Evolutionary conservation across 2,329 filamentous ascomycete species (phyloP).

Genomic region (Aspergillus calidoustus): DNA sequence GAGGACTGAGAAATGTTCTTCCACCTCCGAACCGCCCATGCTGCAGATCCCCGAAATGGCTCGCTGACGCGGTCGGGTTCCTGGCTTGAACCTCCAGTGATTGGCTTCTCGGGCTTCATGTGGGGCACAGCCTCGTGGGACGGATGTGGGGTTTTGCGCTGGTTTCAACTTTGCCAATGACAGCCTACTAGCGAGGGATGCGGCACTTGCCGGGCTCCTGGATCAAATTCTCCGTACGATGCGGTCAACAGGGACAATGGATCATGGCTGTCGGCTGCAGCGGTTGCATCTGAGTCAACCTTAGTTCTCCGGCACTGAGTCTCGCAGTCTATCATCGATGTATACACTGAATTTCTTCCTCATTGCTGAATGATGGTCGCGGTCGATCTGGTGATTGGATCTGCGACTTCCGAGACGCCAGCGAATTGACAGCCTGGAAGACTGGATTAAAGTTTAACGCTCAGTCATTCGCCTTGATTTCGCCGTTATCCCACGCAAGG

Average conservation of each 20-base stretch:
- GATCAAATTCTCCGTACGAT: neutral
- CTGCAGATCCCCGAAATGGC: slow-evolving; percentile 13
- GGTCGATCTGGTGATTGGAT: slow-evolving; percentile 5
- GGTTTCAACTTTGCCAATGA: slow-evolving; percentile 21
- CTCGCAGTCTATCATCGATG: neutral
- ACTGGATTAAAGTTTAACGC: slow-evolving; percentile 9
- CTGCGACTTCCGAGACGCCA: slow-evolving; percentile 8
- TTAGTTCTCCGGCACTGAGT: neutral
- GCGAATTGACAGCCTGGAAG: slow-evolving; percentile 1
- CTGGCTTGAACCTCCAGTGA: neutral
- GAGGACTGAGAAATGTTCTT: slow-evolving; percentile 15
- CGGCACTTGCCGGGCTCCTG: neutral
- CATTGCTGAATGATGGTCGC: neutral
- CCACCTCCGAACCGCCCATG: slow-evolving; percentile 23
- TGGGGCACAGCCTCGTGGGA: slow-evolving; percentile 31
- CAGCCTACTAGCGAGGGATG: slow-evolving; percentile 16
- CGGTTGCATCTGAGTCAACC: neutral
- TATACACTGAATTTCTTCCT: neutral
- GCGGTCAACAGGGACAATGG: neutral
- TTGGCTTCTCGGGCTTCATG: slow-evolving; percentile 6
- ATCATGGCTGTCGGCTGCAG: neutral
- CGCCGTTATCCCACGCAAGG: slow-evolving; percentile 12
- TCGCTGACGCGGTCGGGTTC: slow-evolving; percentile 8
- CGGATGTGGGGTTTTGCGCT: slow-evolving; percentile 28
- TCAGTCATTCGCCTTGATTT: neutral